Conservation (phyloP, 768 basidiomycete species). For the Fistulinella prunicolor region DNA sequence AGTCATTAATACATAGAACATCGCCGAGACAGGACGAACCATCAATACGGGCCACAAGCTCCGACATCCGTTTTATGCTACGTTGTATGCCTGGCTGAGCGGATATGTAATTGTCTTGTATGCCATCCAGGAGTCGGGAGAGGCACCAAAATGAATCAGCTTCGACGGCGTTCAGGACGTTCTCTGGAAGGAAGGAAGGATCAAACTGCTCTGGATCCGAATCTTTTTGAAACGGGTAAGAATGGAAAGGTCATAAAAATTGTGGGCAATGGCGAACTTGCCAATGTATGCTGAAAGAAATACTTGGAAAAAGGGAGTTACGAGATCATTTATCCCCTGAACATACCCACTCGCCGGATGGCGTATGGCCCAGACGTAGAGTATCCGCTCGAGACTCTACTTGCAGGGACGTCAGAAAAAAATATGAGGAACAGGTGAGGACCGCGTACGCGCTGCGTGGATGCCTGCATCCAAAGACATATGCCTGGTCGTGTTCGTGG, state of each 20-base stretch:
- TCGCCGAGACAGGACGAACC: conserved; percentile 42
- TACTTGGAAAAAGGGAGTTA: conserved; percentile 96
- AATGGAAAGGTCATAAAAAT: not conserved
- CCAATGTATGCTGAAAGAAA: conserved; percentile 95
- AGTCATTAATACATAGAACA: not conserved
- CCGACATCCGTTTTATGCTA: conserved; percentile 90
- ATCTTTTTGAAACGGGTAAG: conserved; percentile 46
- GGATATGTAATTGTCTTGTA: conserved; percentile 97
- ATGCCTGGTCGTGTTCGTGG: conserved; percentile 93
- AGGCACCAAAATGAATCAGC: conserved; percentile 99
- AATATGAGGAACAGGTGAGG: not conserved
- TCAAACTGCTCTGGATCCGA: conserved; percentile 90
- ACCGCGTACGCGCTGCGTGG: conserved; percentile 78
- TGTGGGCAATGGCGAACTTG: conserved; percentile 32
- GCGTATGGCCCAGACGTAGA: conserved; percentile 99
- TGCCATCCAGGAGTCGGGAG: conserved; percentile 90
- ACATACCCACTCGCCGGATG: conserved; percentile 99
- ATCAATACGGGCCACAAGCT: conserved; percentile 88
- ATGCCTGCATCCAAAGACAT: conserved; percentile 83
- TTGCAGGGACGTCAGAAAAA: conserved; percentile 21
- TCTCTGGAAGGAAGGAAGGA: conserved; percentile 65
- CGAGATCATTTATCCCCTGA: conserved; percentile 98
- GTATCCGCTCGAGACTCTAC: conserved; percentile 88
- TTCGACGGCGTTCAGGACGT: conserved; percentile 81
- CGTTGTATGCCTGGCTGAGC: conserved; percentile 96